Base-by-base conservation (phyloP, 75 land plant species). In the Picea sitchensis region DNA sequence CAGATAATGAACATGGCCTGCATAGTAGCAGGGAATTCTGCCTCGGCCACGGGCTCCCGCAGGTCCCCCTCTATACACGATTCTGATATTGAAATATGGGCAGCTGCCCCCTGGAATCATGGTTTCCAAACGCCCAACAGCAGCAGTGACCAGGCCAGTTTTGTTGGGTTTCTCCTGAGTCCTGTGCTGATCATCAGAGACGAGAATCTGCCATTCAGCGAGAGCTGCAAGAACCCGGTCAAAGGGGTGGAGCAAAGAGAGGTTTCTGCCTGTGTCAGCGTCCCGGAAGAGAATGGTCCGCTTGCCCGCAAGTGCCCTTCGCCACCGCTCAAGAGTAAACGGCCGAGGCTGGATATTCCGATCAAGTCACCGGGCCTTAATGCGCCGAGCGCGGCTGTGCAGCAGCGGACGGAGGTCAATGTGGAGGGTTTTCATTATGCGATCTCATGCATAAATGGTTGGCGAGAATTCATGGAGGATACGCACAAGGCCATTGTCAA, bases 261-360 rank as follows among this genome's bases (percentile, higher is more conserved):
- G 20, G 51, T 41, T 3, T 13, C 74, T n/a, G 8, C n/a, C 0
- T 20, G 41, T 34, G 20, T 67, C 36, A 17, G 1, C 3, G 38
- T 32, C 15, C 23, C 74, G 23, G n/a, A 5, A 56, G 74, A 51
- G 56, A 51, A 51, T 51, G 56, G 56, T 51, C 56, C 11, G 12
- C 1, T 51, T 51, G 56, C 56, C 56, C 56, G 11, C 56, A 67
- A 67, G 9, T 47, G 51, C 12, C 74, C 54, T 71, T 71, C 58
- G 1, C 30, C 81, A 72, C 31, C 60, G 0, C 47, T 90, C 73
- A 90, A 94, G 88, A 83, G 96, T 80, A 94, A 92, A 84, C 81
- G 94, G 60, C 94, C 94, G 17, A 87, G 81, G 88, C 76, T 94
- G 11, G 78, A 77, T 74, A 92, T 94, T 62, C 96, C 96, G 32